Base-by-base conservation (phyloP, 768 basidiomycete species). In the Podaxis mareebaensis region DNA sequence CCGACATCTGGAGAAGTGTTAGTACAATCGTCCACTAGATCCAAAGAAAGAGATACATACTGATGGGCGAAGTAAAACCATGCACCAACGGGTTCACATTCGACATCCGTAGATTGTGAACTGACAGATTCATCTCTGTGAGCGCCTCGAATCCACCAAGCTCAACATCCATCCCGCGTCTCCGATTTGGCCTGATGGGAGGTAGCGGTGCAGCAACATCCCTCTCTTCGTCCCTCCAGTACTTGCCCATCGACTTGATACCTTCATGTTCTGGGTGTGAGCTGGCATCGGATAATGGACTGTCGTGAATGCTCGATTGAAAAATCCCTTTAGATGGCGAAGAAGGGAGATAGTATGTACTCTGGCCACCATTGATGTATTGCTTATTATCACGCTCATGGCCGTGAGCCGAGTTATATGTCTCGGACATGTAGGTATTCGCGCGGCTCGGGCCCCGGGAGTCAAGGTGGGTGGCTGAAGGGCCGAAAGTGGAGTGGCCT, bases 21-120 rank as follows among this genome's bases (percentile, higher is more conserved):
- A 62, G 56, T n/a, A 53, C 33, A 53, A 49, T 61, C 17, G 13
- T 53, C 33, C 22, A 26, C 20, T 26, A 10, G 24, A 38, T 13
- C 15, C 1, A 13, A 30, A 20, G 57, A 22, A 20, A 12, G 44
- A n/a, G 22, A 58, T 3, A 74, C 79, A 20, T 64, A 91, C 89
- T 85, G 58, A 91, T 87, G 1, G 90, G 90, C 24, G 88, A 90
- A 49, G 81, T 88, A 76, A 85, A 91, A 66, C 85, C 83, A 65
- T 85, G 78, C 54, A 90, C 80, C 74, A 88, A 73, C 46, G 80
- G 83, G 65, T 86, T 82, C 59, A 81, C 63, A 60, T 73, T 77
- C 28, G 74, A 73, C 28, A 66, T 58, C 28, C 73, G 68, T 61
- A 75, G 56, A 65, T 80, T 80, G 58, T 79, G 83, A 61, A 75